Evolutionary conservation across 495 filamentous ascomycete genomes (phyloP).

Genomic region (Neurospora sp.): DNA sequence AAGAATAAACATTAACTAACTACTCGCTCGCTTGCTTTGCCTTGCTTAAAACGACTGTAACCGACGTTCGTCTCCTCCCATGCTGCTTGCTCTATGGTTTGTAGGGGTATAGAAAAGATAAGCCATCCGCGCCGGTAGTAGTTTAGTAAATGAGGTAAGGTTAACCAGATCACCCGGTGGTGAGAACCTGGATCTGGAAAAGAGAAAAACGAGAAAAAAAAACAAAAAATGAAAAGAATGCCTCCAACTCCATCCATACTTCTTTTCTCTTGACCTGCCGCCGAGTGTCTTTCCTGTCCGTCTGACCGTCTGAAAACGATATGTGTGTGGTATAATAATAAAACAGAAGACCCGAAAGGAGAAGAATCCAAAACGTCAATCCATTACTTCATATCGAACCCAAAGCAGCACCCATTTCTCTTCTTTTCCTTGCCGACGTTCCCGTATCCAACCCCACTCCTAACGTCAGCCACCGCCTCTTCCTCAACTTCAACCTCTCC

Average conservation of each 20-base stretch:
- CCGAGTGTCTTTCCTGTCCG: not conserved
- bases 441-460: not conserved
- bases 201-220: not conserved
- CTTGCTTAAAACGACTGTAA: not conserved
- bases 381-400: not conserved
- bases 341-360: not conserved
- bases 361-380: not conserved
- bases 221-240: not conserved
- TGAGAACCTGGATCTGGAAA: not conserved
- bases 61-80: not conserved
- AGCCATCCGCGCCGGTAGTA: not conserved
- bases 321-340: not conserved
- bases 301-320: not conserved
- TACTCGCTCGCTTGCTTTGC: not conserved
- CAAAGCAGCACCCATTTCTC: not conserved
- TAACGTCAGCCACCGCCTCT: not conserved
- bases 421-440: not conserved
- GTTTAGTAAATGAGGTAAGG: not conserved
- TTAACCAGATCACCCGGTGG: not conserved
- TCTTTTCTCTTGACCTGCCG: not conserved
- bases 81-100: not conserved
- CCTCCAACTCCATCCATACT: not conserved
- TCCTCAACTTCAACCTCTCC: not conserved
- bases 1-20: not conserved
- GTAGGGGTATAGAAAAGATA: not conserved